Evolutionary conservation across 352 stramenopile species (phyloP).

Genomic region (Globisporangium cylindrosporum): DNA sequence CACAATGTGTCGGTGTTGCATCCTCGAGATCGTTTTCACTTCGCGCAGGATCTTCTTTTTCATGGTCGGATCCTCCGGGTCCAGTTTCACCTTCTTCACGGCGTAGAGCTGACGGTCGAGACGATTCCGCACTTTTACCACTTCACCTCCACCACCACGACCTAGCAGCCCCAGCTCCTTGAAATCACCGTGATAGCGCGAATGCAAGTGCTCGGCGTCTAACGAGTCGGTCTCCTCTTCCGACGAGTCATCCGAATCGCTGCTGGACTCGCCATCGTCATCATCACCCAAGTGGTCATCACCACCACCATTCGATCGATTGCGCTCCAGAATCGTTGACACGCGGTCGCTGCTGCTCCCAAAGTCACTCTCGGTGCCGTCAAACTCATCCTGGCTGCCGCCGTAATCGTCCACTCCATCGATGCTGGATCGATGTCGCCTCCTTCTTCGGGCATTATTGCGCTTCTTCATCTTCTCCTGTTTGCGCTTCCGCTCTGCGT

Average conservation of each 20-base stretch:
- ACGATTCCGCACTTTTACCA: constrained; percentile 82
- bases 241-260: constrained; percentile 35
- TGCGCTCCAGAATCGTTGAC: constrained; percentile 33
- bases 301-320: constrained; percentile 25
- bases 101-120: constrained; percentile 83
- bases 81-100: constrained; percentile 86
- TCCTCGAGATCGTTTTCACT: constrained; percentile 95
- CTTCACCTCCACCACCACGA: constrained; percentile 77
- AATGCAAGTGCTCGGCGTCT: constrained; percentile 51
- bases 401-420: constrained; percentile 36
- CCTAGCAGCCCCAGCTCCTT: constrained; percentile 83
- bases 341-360: constrained; percentile 34
- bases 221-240: constrained; percentile 46
- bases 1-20: constrained; percentile 96
- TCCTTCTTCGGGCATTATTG: constrained; percentile 31
- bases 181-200: constrained; percentile 82
- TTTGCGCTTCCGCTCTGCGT: constrained; percentile 67
- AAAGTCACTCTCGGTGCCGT: constrained; percentile 29
- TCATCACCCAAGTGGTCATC: constrained; percentile 18
- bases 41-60: constrained; percentile 96
- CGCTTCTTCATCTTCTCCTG: constrained; percentile 59
- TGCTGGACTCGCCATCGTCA: constrained; percentile 14
- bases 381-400: constrained; percentile 21
- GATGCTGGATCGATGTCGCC: constrained; percentile 58
- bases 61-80: constrained; percentile 85